phyloP scores from a whole-genome alignment of 2,329 filamentous ascomycete species.

The Dothistroma septosporum region DNA sequence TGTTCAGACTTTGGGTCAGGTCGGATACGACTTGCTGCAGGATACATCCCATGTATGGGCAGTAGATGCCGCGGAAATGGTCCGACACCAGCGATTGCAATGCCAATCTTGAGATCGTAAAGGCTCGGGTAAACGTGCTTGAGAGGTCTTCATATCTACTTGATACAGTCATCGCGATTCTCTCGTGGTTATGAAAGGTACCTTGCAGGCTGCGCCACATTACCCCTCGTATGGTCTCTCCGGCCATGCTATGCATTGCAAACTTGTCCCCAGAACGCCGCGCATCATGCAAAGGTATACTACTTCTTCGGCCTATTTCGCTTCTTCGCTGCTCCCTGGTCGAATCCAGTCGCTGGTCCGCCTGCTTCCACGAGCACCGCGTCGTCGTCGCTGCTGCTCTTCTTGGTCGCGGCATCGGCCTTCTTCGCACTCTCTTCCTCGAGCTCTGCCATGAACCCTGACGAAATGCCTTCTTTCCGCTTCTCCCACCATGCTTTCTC shows the following conservation, averaged over 20 bases:
- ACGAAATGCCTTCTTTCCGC: constrained; percentile 67
- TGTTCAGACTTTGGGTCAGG: too few relatives aligned
- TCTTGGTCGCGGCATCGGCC: constrained; percentile 27
- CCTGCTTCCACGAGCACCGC: constrained; percentile 71
- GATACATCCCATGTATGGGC: too few relatives aligned
- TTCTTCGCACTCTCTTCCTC: constrained; percentile 46
- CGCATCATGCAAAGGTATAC: background rate
- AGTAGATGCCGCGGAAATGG: background rate
- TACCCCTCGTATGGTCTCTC: background rate
- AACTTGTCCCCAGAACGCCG: background rate
- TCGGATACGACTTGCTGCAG: too few relatives aligned
- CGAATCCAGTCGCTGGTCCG: constrained; percentile 39
- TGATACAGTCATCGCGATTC: background rate
- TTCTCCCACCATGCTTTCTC: constrained; percentile 95
- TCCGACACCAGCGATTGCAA: background rate
- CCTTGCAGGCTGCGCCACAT: background rate
- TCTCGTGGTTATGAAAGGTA: background rate
- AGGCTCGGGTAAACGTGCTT: background rate
- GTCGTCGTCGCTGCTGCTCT: constrained; percentile 60
- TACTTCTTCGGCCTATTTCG: constrained; percentile 60
- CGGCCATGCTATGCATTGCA: background rate
- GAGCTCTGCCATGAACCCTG: constrained; percentile 80
- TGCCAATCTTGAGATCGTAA: background rate
- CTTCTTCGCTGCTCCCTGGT: constrained; percentile 46
- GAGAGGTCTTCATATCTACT: background rate